Evolutionary conservation across 805 yeast species (phyloP).

Genomic region (Yarrowia deformans): DNA sequence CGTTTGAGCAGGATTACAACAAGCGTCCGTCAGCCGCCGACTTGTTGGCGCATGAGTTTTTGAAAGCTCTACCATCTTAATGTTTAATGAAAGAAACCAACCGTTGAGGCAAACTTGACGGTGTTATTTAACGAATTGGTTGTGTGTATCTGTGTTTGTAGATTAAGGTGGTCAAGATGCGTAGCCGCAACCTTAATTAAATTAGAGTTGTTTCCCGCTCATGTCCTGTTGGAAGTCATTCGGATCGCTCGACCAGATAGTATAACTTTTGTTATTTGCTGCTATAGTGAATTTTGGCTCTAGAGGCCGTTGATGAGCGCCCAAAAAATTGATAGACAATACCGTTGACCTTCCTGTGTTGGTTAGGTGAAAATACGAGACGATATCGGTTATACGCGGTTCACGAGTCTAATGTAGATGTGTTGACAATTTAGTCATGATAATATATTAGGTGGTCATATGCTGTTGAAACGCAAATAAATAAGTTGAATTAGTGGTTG

Average conservation of each 20-base stretch:
- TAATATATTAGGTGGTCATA: conserved; percentile 9
- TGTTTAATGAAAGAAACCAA: conserved; percentile 3
- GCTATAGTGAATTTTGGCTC: too few species aligned
- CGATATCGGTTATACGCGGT: too few species aligned
- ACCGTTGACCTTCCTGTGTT: too few species aligned
- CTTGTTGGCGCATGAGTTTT: conserved; percentile 68
- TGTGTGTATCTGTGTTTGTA: too few species aligned
- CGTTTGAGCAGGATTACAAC: conserved; percentile 78
- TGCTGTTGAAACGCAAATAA: conserved; percentile 37
- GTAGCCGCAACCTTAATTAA: background rate
- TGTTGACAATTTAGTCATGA: background rate
- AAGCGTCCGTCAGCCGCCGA: conserved; percentile 78
- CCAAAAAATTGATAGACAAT: too few species aligned
- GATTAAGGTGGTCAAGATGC: background rate
- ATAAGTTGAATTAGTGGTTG: conserved; percentile 8
- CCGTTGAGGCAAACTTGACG: background rate
- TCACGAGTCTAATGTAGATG: too few species aligned
- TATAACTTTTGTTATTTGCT: too few species aligned
- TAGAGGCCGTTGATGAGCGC: too few species aligned
- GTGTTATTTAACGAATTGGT: background rate
- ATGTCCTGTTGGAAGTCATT: too few species aligned
- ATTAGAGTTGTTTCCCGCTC: too few species aligned
- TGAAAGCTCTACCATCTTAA: conserved; percentile 10
- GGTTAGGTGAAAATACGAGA: too few species aligned
- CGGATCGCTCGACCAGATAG: too few species aligned